phyloP scores from a whole-genome alignment of 345 rosid genomes.

The Ceriops decandra region DNA sequence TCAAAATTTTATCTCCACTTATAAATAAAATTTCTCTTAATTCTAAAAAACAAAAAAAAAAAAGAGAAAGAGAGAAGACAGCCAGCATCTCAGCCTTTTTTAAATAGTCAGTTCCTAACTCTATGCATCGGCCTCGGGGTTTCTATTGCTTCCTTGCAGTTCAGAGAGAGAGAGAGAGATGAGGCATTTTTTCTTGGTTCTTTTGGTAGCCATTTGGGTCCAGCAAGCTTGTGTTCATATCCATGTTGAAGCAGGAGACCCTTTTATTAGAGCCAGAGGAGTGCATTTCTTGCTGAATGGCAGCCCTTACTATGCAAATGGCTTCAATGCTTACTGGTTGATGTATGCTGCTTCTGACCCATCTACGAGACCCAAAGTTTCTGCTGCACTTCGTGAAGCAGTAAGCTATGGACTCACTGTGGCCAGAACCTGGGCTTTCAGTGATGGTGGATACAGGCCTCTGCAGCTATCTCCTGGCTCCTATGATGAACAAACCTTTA shows the following conservation, averaged over 20 bases:
- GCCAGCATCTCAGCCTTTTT: slow-evolving; percentile 15
- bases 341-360: slow-evolving; percentile 33
- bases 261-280: slow-evolving; percentile 27
- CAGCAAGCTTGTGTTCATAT: slow-evolving; percentile 7
- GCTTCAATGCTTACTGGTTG: slow-evolving; percentile 36
- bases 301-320: slow-evolving; percentile 27
- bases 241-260: slow-evolving; percentile 22
- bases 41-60: no score
- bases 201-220: slow-evolving; percentile 6
- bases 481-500: slow-evolving; percentile 27
- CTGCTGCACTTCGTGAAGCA: slow-evolving; percentile 27
- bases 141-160: neutral
- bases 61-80: neutral
- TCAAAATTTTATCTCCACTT: no score
- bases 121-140: neutral
- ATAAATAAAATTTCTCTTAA: no score
- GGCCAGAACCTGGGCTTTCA: slow-evolving; percentile 35
- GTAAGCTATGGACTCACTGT: slow-evolving; percentile 26
- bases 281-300: slow-evolving; percentile 29
- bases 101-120: neutral
- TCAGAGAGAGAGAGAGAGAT: slow-evolving; percentile 22
- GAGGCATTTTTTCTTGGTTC: slow-evolving; percentile 37
- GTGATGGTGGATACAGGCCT: slow-evolving; percentile 33
- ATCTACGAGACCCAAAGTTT: slow-evolving; percentile 27
- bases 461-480: slow-evolving; percentile 30